These are phyloP conservation scores for Aleurites moluccanus DNA, from an alignment of 441 rosid genomes.

Conservation along the genomic window DNA sequence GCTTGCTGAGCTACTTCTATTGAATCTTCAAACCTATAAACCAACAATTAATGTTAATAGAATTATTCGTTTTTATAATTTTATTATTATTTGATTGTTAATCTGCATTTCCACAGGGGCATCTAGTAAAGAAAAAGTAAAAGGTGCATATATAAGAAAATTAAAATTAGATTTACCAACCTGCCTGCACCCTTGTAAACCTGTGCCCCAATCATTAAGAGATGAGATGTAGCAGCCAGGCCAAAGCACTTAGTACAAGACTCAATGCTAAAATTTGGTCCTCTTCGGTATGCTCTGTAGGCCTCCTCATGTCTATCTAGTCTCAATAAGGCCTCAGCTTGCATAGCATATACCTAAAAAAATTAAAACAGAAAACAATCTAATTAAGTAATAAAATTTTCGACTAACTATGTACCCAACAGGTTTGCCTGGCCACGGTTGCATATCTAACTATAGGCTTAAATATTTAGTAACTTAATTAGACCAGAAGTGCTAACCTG, in stretches of 20 bases:
- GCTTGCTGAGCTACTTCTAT: conserved; percentile 60
- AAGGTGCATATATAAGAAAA: background rate
- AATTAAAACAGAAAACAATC: background rate
- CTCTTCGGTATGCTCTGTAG: conserved; percentile 43
- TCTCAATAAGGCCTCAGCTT: conserved; percentile 67
- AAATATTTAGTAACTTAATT: background rate
- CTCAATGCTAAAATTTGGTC: conserved; percentile 48
- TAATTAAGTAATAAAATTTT: background rate
- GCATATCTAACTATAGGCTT: background rate
- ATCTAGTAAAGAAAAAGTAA: background rate
- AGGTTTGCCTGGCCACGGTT: no score
- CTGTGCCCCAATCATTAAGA: conserved; percentile 54
- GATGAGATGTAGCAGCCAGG: conserved; percentile 38
- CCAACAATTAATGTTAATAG: background rate
- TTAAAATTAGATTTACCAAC: conserved; percentile 31
- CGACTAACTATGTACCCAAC: background rate
- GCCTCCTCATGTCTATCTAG: conserved; percentile 77
- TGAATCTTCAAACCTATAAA: conserved; percentile 68
- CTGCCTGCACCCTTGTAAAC: conserved; percentile 70
- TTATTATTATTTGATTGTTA: background rate
- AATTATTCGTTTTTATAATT: background rate
- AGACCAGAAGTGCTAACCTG: conserved; percentile 39
- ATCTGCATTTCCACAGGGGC: background rate
- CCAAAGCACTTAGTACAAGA: conserved; percentile 52
- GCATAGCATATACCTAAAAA: conserved; percentile 58